Percentiles rank a stretch among this genome's conserved stretches.
Evolutionary conservation across 805 yeast genomes (phyloP).

Genomic region (Candida orba): DNA sequence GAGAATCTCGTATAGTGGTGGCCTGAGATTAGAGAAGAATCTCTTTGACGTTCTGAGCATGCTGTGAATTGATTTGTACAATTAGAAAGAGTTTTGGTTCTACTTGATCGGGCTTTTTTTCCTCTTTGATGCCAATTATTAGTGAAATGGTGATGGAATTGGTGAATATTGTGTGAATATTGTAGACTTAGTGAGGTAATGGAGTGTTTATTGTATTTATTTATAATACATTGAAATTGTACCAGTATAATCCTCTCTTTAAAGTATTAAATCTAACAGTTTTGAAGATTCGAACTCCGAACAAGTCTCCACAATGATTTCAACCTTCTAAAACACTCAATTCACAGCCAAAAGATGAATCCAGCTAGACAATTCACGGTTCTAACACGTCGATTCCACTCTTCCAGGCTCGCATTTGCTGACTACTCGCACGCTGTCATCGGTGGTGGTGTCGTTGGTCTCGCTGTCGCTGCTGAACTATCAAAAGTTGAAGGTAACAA

Average conservation of each 20-base stretch:
- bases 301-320: not conserved
- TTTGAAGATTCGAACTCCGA: not conserved
- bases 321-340: not conserved
- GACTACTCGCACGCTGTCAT: conserved; percentile 68
- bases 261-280: no score
- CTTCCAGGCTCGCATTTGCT: conserved; percentile 7
- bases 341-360: not conserved
- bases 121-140: not conserved
- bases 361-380: not conserved
- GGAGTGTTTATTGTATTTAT: no score
- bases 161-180: no score
- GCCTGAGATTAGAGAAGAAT: conserved; percentile 21
- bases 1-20: conserved; percentile 38
- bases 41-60: conserved; percentile 6
- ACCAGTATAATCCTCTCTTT: no score
- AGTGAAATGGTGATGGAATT: no score
- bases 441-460: conserved; percentile 84
- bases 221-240: no score
- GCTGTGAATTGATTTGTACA: not conserved
- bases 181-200: no score
- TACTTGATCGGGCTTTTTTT: not conserved
- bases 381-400: conserved; percentile 10
- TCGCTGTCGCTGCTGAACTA: conserved; percentile 72
- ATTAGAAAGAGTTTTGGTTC: no score
- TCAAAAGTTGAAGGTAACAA: conserved; percentile 36